Base-by-base conservation (phyloP, 176 grass and related monocot species). In the Calamus simplicifolius region DNA sequence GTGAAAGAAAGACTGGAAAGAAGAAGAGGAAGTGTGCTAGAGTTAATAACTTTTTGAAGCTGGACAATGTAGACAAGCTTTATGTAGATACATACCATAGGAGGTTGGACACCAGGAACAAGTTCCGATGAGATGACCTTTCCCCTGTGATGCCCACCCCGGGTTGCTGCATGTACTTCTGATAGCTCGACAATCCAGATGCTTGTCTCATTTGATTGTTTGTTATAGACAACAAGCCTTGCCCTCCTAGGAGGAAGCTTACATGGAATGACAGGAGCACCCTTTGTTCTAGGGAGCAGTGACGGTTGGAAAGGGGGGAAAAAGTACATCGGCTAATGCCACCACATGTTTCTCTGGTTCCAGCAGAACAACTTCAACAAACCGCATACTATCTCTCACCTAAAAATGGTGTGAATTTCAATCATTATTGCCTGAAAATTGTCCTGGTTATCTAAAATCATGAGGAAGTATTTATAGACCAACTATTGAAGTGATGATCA, bases 261-360 rank as follows among this genome's bases (percentile, higher is more conserved):
- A 70, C 88, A 80, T 51, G 88, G 94, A 69, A 93, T 99, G 71
- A 99, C 72, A 38, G 94, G 81, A 71, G 67, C 83, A 50, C 88
- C 88, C 93, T 99, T 99, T 48, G 68, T 86, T 73, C 94, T 85
- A 7, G 88, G 94, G 18, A 99, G 80, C 38, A 99, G 67, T 52
- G 94, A 93, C 73, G 94, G 94, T 82, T 93, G 94, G 60, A 99
- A 99, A 27, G 94, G 94, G 49, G 94, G 94, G 61, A 99, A 99
- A 69, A 92, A 99, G 57, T 99, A 99, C 94, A 78, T 99, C 94
- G 26, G 94, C 94, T 66, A 99, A 76, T 52, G 94, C 94, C 49
- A 99, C 94, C 58, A 99, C 85, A 73, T 79, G 83, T 71, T 99
- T 99, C 67, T 85, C 88, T 67, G 94, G 94, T 58, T 99, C 94